Percentiles rank a stretch among this genome's conserved stretches.
These are phyloP conservation scores for Phragmites australis DNA, from an alignment of 176 grass and related monocot species.

Conservation along the genomic window DNA sequence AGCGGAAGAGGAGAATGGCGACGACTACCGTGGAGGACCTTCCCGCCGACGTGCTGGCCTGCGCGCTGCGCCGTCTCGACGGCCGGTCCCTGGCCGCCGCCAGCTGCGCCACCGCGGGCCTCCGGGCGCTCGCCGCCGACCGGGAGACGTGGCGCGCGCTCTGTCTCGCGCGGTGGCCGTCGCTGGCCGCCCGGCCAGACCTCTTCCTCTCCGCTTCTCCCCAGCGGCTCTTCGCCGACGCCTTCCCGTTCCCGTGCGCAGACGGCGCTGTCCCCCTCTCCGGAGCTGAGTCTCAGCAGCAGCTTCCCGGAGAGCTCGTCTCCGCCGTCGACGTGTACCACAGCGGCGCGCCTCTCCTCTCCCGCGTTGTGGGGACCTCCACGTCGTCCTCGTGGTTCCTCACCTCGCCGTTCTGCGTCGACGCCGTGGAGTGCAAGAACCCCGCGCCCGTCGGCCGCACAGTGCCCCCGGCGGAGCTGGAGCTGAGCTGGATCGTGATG, in stretches of 20 bases:
- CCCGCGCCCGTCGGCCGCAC: background rate
- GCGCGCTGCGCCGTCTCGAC: slow-evolving; percentile 53
- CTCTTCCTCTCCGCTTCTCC: slow-evolving; percentile 37
- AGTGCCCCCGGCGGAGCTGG: slow-evolving; percentile 43
- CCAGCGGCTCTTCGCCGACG: slow-evolving; percentile 61
- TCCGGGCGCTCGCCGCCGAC: slow-evolving; percentile 46
- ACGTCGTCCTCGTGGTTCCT: slow-evolving; percentile 54
- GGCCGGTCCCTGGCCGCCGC: slow-evolving; percentile 53
- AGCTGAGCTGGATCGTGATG: slow-evolving; percentile 55
- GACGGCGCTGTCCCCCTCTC: background rate
- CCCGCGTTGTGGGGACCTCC: slow-evolving; percentile 45
- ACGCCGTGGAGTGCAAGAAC: slow-evolving; percentile 38
- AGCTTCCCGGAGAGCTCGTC: slow-evolving; percentile 38
- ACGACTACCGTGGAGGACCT: slow-evolving; percentile 47
- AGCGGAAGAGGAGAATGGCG: background rate
- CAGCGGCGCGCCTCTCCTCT: slow-evolving; percentile 33
- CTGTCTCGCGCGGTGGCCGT: slow-evolving; percentile 55
- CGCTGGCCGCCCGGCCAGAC: slow-evolving; percentile 22
- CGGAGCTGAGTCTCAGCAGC: background rate
- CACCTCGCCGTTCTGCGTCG: slow-evolving; percentile 56
- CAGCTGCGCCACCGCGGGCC: slow-evolving; percentile 44
- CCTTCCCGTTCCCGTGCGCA: slow-evolving; percentile 42
- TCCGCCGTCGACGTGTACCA: slow-evolving; percentile 55
- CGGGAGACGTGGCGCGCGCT: slow-evolving; percentile 59
- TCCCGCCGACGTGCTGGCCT: slow-evolving; percentile 52